Conservation (phyloP, 148 eudicot species). For the Vaccinium corymbosum region DNA sequence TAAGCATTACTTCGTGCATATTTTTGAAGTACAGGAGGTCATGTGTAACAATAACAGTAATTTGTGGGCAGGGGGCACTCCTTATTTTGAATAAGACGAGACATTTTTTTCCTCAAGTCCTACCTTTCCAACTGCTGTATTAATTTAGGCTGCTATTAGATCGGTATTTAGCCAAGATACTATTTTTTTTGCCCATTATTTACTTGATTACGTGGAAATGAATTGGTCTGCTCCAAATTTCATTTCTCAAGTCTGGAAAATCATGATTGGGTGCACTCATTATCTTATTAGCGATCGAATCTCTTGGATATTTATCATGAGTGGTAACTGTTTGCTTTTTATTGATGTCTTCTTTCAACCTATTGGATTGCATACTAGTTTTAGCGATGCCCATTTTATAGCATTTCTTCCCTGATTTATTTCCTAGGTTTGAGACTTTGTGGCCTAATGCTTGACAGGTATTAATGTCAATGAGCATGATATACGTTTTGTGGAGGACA, state of each 20-base stretch:
- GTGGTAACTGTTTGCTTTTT: not conserved
- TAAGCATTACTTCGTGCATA: not conserved
- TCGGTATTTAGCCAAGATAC: not conserved
- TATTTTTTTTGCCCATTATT: not conserved
- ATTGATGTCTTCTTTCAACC: conserved; percentile 3
- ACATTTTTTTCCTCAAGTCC: not conserved
- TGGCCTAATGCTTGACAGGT: conserved; percentile 45
- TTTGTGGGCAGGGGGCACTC: not conserved
- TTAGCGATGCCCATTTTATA: not conserved
- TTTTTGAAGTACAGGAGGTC: not conserved
- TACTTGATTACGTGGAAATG: not conserved
- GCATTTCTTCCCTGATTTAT: not conserved
- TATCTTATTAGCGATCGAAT: not conserved
- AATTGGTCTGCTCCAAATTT: not conserved
- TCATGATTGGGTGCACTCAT: not conserved
- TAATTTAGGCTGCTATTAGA: not conserved
- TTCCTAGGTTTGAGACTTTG: conserved; percentile 4
- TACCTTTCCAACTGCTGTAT: not conserved
- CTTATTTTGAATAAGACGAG: not conserved
- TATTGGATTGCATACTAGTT: not conserved
- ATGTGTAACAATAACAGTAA: not conserved
- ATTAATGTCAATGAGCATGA: conserved; percentile 90
- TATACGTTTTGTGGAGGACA: conserved; percentile 99
- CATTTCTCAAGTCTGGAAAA: not conserved
- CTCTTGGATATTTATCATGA: not conserved